Base-by-base conservation (phyloP, 2,329 filamentous ascomycete species). In the Aspergillus eucalypticola region DNA sequence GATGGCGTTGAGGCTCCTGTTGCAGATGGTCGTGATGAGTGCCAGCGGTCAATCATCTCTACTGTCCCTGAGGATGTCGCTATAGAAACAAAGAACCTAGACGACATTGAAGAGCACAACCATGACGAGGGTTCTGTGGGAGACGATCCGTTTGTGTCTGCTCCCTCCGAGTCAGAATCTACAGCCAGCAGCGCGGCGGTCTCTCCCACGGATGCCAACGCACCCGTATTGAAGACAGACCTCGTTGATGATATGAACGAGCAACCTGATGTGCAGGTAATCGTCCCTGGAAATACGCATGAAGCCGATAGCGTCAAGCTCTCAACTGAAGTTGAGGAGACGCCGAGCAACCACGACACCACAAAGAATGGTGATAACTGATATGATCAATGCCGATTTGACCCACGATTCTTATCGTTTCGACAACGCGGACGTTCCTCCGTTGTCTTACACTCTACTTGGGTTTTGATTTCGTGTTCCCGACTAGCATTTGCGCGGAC, bases 121-220 rank as follows among this genome's bases (percentile, higher is more conserved):
- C 56, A 49, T 44, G 57, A 57, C 21, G 60, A 61, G 49, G 21
- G 51, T 17, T 51, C 58, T 23, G 23, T 54, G 35, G 50, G 21
- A 27, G 58, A 64, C 11, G 62, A 64, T 17, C 56, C 56, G 8
- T 66, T 60, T 39, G 56, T 63, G 19, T 61, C 62, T 49, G 57
- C 62, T 21, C 42, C 51, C 39, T 38, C 42, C 8, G 35, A 52
- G 10, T 60, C 60, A 4, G 46, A 58, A 44, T 64, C 58, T 25
- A 56, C 63, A 1, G 54, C 56, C 29, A 63, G 61, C 58, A 61
- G 58, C 54, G 39, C 27, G 8, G 62, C 55, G 8, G 52, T 52
- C 27, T 60, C 62, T 17, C 39, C 57, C 15, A 41, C 50, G 5
- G 38, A 44, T 19, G 58, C 55, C 41, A 56, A 7, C 57, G 46